Evolutionary conservation across 164 flowering plant genomes (phyloP).

Genomic region (Platanus orientalis): DNA sequence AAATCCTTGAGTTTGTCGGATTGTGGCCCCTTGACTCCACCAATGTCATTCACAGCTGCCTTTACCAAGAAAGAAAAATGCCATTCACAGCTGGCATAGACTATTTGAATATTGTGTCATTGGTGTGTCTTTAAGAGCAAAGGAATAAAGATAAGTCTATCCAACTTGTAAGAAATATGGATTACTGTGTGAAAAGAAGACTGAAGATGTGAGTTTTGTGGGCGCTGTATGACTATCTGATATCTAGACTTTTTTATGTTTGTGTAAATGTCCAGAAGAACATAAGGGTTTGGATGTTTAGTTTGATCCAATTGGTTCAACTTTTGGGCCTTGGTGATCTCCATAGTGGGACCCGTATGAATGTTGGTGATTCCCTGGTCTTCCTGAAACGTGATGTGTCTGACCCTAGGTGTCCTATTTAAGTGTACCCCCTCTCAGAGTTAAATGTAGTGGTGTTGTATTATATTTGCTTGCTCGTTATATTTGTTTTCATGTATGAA

Average conservation of each 20-base stretch:
- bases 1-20: neutral
- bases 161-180: neutral
- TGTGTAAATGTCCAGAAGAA: no score
- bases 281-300: no score
- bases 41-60: constrained; percentile 8
- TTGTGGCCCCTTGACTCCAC: neutral
- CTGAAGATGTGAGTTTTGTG: no score
- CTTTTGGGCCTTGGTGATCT: neutral
- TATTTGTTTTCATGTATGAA: neutral
- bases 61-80: no score
- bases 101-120: neutral
- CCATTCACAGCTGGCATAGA: constrained; percentile 10
- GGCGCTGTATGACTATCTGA: no score
- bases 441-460: neutral
- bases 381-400: no score
- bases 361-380: neutral
- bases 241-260: no score
- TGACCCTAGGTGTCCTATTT: no score
- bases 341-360: neutral
- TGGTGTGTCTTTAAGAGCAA: neutral
- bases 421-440: no score
- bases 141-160: neutral
- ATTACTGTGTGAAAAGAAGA: neutral
- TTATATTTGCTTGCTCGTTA: neutral
- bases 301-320: neutral